These are phyloP conservation scores for Yamadazyma conglobata DNA, from an alignment of 1,139 yeast genomes.

Conservation along the genomic window DNA sequence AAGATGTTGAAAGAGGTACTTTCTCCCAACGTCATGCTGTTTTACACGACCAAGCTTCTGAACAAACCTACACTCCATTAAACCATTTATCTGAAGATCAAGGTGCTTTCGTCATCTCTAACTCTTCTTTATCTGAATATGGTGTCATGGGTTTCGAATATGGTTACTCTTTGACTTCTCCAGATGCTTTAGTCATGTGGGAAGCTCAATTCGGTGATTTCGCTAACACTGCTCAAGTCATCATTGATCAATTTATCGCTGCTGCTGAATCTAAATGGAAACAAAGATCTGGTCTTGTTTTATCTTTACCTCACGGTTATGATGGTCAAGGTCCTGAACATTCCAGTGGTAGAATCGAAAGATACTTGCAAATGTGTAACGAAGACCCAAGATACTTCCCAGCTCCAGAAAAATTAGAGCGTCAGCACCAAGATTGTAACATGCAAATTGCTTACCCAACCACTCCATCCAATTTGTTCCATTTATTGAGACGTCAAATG, in stretches of 20 bases:
- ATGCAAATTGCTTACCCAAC: constrained; percentile 98
- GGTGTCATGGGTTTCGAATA: constrained; percentile 99
- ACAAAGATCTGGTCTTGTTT: constrained; percentile 94
- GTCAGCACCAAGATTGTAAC: constrained; percentile 99
- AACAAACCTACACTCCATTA: constrained; percentile 79
- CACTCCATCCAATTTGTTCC: constrained; percentile 96
- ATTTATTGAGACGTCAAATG: constrained; percentile 96
- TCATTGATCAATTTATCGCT: constrained; percentile 93
- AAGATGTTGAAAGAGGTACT: constrained; percentile 99
- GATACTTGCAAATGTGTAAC: constrained; percentile 92
- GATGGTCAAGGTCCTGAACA: constrained; percentile 99
- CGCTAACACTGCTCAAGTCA: constrained; percentile 98
- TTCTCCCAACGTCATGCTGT: constrained; percentile 99
- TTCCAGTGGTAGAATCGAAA: constrained; percentile 95
- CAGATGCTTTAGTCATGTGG: constrained; percentile 95
- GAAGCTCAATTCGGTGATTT: constrained; percentile 99
- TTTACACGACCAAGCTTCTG: constrained; percentile 90
- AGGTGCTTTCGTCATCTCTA: constrained; percentile 83
- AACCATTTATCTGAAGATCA: constrained; percentile 75
- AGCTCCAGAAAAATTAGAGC: constrained; percentile 76
- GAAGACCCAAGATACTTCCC: constrained; percentile 97
- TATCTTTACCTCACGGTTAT: constrained; percentile 97
- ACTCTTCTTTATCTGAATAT: constrained; percentile 97
- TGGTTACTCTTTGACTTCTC: constrained; percentile 96
- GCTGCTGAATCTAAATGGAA: constrained; percentile 99